phyloP scores from a whole-genome alignment of 2,329 filamentous ascomycete species.

The Penicillium sp. region DNA sequence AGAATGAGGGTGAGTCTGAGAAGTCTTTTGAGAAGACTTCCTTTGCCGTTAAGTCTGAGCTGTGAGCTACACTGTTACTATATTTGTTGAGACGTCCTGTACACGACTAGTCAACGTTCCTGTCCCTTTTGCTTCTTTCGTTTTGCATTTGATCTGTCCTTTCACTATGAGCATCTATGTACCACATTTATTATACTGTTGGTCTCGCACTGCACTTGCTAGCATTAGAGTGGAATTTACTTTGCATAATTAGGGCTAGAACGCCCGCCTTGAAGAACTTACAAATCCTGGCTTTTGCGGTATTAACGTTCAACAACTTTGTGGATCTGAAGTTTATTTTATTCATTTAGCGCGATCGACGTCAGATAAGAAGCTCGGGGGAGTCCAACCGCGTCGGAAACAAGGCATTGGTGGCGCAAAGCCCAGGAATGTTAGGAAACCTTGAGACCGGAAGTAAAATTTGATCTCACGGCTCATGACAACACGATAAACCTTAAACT shows the following conservation, averaged over 20 bases:
- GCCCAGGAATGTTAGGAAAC: background rate
- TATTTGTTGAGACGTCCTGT: background rate
- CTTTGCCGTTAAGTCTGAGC: background rate
- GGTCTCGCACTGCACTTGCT: background rate
- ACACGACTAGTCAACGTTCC: background rate
- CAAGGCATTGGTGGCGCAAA: background rate
- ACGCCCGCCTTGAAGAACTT: background rate
- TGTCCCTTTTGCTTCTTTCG: background rate
- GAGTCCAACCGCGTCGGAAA: background rate
- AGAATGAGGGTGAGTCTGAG: background rate
- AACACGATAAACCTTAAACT: background rate
- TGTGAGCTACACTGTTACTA: background rate
- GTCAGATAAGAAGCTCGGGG: background rate
- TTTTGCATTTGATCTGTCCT: background rate
- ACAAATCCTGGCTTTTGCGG: background rate
- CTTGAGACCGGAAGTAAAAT: background rate
- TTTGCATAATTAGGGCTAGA: background rate
- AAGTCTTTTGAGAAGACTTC: background rate
- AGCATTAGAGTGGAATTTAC: background rate
- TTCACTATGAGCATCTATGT: background rate
- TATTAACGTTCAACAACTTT: background rate
- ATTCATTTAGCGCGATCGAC: background rate
- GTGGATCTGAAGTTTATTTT: background rate
- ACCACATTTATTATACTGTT: background rate
- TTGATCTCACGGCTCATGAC: background rate